Evolutionary conservation across 192 early-diverging fungal genomes (phyloP), one percentile per base, ranked within the genome.

Genomic region (Geosiphon pyriformis): DNA sequence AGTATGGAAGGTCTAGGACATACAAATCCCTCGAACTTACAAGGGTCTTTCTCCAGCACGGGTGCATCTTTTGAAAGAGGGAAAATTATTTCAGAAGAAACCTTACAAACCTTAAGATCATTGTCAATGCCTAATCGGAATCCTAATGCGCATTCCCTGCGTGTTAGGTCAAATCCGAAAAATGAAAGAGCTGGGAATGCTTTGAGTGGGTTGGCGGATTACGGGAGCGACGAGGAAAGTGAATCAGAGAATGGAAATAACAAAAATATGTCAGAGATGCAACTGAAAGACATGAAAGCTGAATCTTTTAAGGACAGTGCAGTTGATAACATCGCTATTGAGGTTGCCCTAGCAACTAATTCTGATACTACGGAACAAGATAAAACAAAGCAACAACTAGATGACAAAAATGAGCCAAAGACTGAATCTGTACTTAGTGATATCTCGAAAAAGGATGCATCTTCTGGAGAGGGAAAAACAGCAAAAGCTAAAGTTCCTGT

Each of bases 171-270:
- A 12, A 48, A 12, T 31, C 20, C 31, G 18, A 62, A 65, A n/a
- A 26, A 54, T 32, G 32, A 62, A 4, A 68, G 65, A 27, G n/a
- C n/a, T n/a, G n/a, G n/a, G n/a, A 68, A 68, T 27, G 37, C 78
- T 4, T 35, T 79, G 1, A 56, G 64, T 10, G 76, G 68, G 10
- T 67, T 80, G 27, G 74, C 80, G 26, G 72, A 62, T 42, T 78
- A 82, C 70, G 77, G 71, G 12, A 79, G 76, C 34, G 80, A 80
- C 35, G 70, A 70, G 34, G 78, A 79, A 1, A 67, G 56, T 22
- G 81, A 76, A 17, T 53, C 63, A 15, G 65, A 72, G 2, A 66
- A 76, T 25, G 66, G 53, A 50, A 51, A 71, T 3, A n/a, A 26
- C 22, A 10, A 65, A 65, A 2, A 3, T n/a, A 18, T 47, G 18